Percentiles rank a stretch among this genome's conserved stretches.
Conservation (phyloP, 2,329 filamentous ascomycete genomes). For the Akanthomyces dipterigenus region DNA sequence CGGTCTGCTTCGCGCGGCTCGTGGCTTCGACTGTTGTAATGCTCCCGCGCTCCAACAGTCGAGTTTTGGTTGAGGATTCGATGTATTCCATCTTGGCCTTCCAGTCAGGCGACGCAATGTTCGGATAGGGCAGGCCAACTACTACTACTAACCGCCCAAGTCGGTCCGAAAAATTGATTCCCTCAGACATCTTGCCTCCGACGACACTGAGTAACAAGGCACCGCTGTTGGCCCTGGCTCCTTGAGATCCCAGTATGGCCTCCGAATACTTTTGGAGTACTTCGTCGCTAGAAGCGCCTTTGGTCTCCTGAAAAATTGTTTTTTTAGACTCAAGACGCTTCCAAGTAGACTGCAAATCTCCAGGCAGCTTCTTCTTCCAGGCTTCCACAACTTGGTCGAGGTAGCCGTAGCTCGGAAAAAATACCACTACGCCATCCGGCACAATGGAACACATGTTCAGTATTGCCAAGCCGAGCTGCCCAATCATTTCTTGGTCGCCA, state of each 20-base stretch:
- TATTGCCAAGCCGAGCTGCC: slow-evolving; percentile 67
- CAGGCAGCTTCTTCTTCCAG: slow-evolving; percentile 45
- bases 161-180: slow-evolving; percentile 93
- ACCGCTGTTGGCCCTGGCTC: slow-evolving; percentile 38
- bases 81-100: slow-evolving; percentile 86
- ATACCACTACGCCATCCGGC: slow-evolving; percentile 84
- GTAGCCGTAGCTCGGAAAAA: slow-evolving; percentile 94
- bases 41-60: slow-evolving; percentile 23
- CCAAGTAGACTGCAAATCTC: slow-evolving; percentile 43
- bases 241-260: slow-evolving; percentile 48
- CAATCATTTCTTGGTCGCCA: slow-evolving; percentile 60
- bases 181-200: slow-evolving; percentile 90
- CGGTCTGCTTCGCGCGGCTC: slow-evolving; percentile 44
- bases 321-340: slow-evolving; percentile 53
- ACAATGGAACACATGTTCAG: slow-evolving; percentile 65
- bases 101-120: slow-evolving; percentile 85
- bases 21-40: slow-evolving; percentile 21
- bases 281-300: slow-evolving; percentile 55
- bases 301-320: slow-evolving; percentile 52
- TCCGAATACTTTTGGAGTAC: slow-evolving; percentile 66
- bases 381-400: slow-evolving; percentile 63
- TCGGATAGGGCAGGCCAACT: slow-evolving; percentile 90
- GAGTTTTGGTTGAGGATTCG: slow-evolving; percentile 49
- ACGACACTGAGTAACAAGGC: slow-evolving; percentile 85
- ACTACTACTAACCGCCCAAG: slow-evolving; percentile 86